phyloP scores from a whole-genome alignment of 768 basidiomycete genomes.

The Tricholomella constricta region DNA sequence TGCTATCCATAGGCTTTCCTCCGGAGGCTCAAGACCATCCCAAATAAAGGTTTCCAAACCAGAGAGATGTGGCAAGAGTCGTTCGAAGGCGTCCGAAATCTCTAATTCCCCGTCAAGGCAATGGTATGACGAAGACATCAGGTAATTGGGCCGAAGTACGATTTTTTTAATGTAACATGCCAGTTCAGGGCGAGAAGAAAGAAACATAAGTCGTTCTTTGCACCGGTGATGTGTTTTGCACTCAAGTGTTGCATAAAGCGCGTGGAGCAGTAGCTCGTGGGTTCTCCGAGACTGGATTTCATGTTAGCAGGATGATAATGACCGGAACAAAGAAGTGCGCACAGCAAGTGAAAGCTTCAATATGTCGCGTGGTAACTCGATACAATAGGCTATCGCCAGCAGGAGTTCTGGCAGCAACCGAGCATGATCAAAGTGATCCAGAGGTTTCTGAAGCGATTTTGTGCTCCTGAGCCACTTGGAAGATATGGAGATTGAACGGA shows the following conservation, averaged over 20 bases:
- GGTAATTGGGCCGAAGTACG: conserved; percentile 22
- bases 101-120: conserved; percentile 15
- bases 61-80: conserved; percentile 17
- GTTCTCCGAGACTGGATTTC: conserved; percentile 8
- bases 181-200: conserved; percentile 11
- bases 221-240: conserved; percentile 17
- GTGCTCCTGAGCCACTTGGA: neutral
- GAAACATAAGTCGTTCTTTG: conserved; percentile 17
- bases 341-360: conserved; percentile 16
- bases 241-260: conserved; percentile 14
- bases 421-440: neutral
- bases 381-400: conserved; percentile 13
- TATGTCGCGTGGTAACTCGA: conserved; percentile 13
- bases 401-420: conserved; percentile 16
- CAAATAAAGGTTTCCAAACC: conserved; percentile 24
- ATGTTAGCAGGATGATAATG: neutral
- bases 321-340: neutral
- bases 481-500: neutral
- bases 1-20: conserved; percentile 21
- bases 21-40: conserved; percentile 25
- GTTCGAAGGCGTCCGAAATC: conserved; percentile 13
- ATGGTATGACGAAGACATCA: conserved; percentile 9
- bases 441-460: neutral
- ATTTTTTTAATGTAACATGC: conserved; percentile 19
- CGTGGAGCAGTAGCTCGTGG: conserved; percentile 10